Conservation (phyloP, 2,329 filamentous ascomycete species). For the Neonectria faginata region DNA sequence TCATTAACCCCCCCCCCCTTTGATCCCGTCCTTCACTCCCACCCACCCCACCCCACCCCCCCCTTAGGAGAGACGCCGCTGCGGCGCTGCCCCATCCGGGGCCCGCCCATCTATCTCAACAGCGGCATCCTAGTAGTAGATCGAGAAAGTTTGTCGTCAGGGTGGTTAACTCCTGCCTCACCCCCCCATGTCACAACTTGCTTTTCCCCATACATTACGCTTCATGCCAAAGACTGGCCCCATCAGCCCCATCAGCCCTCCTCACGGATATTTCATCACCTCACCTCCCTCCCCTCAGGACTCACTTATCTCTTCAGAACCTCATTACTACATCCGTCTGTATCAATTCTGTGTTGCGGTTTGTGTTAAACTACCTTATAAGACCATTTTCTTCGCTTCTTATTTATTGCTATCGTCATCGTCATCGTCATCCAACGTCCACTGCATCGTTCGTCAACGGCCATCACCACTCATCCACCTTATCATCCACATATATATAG, state of each 20-base stretch:
- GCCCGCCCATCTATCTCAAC: slow-evolving; percentile 41
- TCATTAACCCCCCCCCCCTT: slow-evolving; percentile 20
- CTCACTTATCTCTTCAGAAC: slow-evolving; percentile 13
- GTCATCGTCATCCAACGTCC: background rate
- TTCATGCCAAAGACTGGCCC: slow-evolving; percentile 39
- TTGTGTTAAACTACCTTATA: slow-evolving; percentile 8
- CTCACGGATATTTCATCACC: slow-evolving; percentile 45
- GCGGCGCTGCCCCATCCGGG: slow-evolving; percentile 37
- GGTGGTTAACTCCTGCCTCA: slow-evolving; percentile 28
- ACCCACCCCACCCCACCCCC: slow-evolving; percentile 32
- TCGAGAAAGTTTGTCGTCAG: slow-evolving; percentile 44
- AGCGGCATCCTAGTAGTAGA: slow-evolving; percentile 46
- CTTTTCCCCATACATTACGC: slow-evolving; percentile 45
- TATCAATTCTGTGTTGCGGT: background rate
- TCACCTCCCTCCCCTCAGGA: slow-evolving; percentile 37
- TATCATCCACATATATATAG: background rate
- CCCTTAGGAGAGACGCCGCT: slow-evolving; percentile 33
- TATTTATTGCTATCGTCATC: slow-evolving; percentile 9
- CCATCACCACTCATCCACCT: background rate
- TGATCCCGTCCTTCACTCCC: slow-evolving; percentile 26
- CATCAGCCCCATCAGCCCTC: slow-evolving; percentile 36
- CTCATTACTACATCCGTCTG: slow-evolving; percentile 22
- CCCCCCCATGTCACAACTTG: slow-evolving; percentile 32
- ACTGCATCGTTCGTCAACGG: background rate
- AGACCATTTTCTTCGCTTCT: background rate